phyloP scores from a whole-genome alignment of 441 rosid genomes.

The Gossypium gossypioides region DNA sequence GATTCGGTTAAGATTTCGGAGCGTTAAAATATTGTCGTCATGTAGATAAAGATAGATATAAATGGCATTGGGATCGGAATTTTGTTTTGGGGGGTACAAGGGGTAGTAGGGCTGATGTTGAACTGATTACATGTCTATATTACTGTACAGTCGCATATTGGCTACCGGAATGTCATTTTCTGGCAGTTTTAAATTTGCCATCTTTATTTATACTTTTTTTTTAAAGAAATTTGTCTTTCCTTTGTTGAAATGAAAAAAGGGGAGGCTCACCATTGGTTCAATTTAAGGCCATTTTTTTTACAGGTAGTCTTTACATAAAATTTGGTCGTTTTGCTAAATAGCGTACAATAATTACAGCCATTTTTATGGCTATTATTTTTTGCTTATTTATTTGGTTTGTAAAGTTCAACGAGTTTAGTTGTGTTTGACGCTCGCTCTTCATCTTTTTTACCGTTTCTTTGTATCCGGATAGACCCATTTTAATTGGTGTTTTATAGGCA shows the following conservation, averaged over 20 bases:
- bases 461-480: too few relatives aligned
- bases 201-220: neutral
- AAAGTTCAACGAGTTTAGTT: neutral
- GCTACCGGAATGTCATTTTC: constrained; percentile 23
- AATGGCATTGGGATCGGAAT: constrained; percentile 1
- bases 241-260: neutral
- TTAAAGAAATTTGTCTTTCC: neutral
- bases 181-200: constrained; percentile 41
- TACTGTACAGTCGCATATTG: constrained; percentile 43
- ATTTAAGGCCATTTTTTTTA: neutral
- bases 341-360: too few relatives aligned
- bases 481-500: too few relatives aligned
- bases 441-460: too few relatives aligned
- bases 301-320: neutral
- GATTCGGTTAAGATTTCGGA: constrained; percentile 48
- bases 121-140: constrained; percentile 29
- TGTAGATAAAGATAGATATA: constrained; percentile 26
- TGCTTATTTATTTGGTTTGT: neutral
- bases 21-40: neutral
- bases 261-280: neutral
- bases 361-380: neutral
- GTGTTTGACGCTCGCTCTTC: neutral
- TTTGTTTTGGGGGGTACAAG: constrained; percentile 7
- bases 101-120: constrained; percentile 15
- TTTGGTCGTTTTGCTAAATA: neutral